Evolutionary conservation across 345 rosid genomes (phyloP), one percentile per base, ranked within the genome.

Genomic region (Limnanthes douglasii): DNA sequence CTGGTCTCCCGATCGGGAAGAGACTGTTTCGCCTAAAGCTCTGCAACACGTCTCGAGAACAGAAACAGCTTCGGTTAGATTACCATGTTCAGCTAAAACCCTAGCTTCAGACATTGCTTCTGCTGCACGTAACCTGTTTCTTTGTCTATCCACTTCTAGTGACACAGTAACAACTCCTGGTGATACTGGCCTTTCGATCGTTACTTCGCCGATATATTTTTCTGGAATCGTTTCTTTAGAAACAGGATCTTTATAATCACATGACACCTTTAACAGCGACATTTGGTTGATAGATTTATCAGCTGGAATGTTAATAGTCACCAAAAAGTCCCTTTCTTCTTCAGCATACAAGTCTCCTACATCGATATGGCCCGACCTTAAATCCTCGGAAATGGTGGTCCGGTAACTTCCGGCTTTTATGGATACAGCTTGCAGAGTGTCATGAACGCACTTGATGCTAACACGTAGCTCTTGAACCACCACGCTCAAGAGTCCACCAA

Each of bases 341-440:
- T 92, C 96, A 0, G 96, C 96, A 39, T 92, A 92, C 54, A 92
- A 58, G 65, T 92, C 94, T 24, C 99, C 99, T 6, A 78, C 73
- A 39, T 56, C 72, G 12, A 92, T 62, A 19, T 54, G 58, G 10
- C 85, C 99, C 0, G 51, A 29, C 53, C 66, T 67, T 17, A 54
- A 56, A 54, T 69, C 70, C 11, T 42, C 43, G 35, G 52, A 12
- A 35, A 50, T 28, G 48, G 58, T 55, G 14, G 60, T 66, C 11
- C 39, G 47, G 53, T 90, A 90, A 41, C 83, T 90, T 43, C 98
- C 98, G 14, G 94, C 78, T 54, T 81, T 92, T 43, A 92, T 55
- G 1, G 82, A 69, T 43, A 40, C 56, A 25, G 85, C 65, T 46
- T 22, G 62, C 51, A 85, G 41, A 40, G 45, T 17, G 0, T 66